phyloP scores from a whole-genome alignment of 1,284 basidiomycete genomes.

The Sporisorium iseilematis-ciliati region DNA sequence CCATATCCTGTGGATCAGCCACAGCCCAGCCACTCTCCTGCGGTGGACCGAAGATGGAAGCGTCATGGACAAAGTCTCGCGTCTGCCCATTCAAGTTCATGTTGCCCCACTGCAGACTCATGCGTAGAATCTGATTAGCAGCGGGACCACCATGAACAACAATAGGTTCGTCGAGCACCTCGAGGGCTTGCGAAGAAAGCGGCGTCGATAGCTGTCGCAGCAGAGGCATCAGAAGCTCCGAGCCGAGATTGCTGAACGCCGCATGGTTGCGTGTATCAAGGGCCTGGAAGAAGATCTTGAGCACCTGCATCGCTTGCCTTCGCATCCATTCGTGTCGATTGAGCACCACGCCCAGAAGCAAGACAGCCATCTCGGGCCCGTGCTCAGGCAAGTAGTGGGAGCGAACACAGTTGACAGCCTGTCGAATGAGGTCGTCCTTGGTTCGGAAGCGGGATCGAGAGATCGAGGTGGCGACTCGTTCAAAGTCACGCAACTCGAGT shows the following conservation, averaged over 20 bases:
- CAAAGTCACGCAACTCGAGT: slow-evolving; percentile 81
- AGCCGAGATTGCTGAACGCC: slow-evolving; percentile 78
- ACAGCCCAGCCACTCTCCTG: slow-evolving; percentile 65
- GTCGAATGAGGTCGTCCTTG: slow-evolving; percentile 91
- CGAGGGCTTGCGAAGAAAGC: slow-evolving; percentile 84
- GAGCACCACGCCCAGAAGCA: slow-evolving; percentile 86
- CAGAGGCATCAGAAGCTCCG: slow-evolving; percentile 89
- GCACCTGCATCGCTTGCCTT: slow-evolving; percentile 84
- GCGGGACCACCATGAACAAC: slow-evolving; percentile 79
- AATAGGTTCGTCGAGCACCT: slow-evolving; percentile 89
- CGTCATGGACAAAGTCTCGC: slow-evolving; percentile 54
- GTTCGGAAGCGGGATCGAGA: slow-evolving; percentile 88
- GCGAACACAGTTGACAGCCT: slow-evolving; percentile 84
- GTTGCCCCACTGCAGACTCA: slow-evolving; percentile 74
- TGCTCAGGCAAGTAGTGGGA: slow-evolving; percentile 79
- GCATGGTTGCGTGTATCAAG: slow-evolving; percentile 79
- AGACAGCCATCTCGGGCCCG: slow-evolving; percentile 81
- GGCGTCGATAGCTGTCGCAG: slow-evolving; percentile 87
- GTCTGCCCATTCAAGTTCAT: slow-evolving; percentile 29
- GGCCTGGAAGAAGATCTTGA: slow-evolving; percentile 88
- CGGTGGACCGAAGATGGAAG: slow-evolving; percentile 60
- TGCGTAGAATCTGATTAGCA: slow-evolving; percentile 85
- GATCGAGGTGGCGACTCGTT: slow-evolving; percentile 88
- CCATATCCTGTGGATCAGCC: slow-evolving; percentile 60
- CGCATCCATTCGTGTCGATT: slow-evolving; percentile 86